Percentiles rank a stretch among this genome's conserved stretches.
Evolutionary conservation across 2,329 filamentous ascomycete species (phyloP).

Genomic region (Ilyonectria sp.): DNA sequence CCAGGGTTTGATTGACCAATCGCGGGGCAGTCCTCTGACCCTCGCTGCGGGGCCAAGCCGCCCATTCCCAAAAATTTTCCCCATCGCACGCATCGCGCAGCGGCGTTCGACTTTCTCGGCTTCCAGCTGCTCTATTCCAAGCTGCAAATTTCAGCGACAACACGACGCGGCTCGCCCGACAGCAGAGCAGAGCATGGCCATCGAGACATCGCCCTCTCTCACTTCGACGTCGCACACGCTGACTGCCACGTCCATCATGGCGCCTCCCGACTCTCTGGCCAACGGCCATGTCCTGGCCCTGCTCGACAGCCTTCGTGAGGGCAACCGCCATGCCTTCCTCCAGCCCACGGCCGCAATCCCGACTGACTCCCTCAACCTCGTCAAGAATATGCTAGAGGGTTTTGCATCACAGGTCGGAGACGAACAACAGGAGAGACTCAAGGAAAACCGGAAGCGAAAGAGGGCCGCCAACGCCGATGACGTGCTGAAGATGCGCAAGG

Average conservation of each 20-base stretch:
- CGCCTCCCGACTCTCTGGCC: constrained; percentile 54
- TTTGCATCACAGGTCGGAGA: constrained; percentile 82
- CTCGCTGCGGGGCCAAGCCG: constrained; percentile 41
- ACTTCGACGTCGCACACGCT: constrained; percentile 77
- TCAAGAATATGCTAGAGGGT: constrained; percentile 85
- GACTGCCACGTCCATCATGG: constrained; percentile 65
- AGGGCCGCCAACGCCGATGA: constrained; percentile 68
- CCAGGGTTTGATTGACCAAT: constrained; percentile 42
- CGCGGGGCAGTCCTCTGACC: not conserved
- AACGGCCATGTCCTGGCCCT: constrained; percentile 63
- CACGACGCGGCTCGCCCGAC: constrained; percentile 13
- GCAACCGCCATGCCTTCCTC: constrained; percentile 82
- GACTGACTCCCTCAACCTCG: constrained; percentile 78
- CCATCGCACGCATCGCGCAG: constrained; percentile 26
- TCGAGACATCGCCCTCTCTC: constrained; percentile 69
- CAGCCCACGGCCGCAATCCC: constrained; percentile 79
- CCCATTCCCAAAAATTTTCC: constrained; percentile 47
- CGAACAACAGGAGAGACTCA: constrained; percentile 78
- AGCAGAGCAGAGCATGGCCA: constrained; percentile 52
- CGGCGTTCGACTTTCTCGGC: constrained; percentile 36
- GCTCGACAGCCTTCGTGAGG: constrained; percentile 69
- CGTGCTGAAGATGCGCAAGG: constrained; percentile 82
- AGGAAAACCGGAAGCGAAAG: constrained; percentile 85
- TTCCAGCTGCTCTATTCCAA: constrained; percentile 28
- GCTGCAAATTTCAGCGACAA: constrained; percentile 33